Conservation (phyloP, 768 basidiomycete species). For the Suillus clintonianus region DNA sequence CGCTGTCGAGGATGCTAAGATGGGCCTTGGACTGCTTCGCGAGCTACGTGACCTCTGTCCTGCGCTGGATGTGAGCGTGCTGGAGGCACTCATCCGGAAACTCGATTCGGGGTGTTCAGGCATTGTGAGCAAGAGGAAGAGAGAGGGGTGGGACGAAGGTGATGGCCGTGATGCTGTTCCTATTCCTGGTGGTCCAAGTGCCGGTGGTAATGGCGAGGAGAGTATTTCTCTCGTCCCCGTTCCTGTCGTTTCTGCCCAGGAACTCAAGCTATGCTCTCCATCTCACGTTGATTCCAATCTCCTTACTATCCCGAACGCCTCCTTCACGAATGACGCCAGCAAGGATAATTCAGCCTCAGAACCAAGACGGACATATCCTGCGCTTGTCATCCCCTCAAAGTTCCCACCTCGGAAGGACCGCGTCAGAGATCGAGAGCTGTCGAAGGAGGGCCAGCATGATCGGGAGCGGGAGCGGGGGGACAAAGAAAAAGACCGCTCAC, state of each 20-base stretch:
- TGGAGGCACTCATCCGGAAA: background rate
- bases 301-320: background rate
- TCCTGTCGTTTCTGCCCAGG: background rate
- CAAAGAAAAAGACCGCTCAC: slow-evolving; percentile 9
- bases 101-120: background rate
- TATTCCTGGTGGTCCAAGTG: background rate
- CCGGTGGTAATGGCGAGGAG: background rate
- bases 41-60: slow-evolving; percentile 18
- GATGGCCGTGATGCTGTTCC: background rate
- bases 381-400: background rate
- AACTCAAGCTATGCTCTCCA: background rate
- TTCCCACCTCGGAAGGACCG: background rate
- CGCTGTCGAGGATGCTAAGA: slow-evolving; percentile 48
- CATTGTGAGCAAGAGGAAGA: background rate
- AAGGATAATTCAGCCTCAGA: background rate
- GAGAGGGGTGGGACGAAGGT: slow-evolving; percentile 1
- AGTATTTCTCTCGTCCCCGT: background rate
- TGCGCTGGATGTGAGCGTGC: slow-evolving; percentile 3
- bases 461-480: background rate
- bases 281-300: background rate
- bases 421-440: background rate
- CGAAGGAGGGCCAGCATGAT: background rate
- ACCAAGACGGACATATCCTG: background rate
- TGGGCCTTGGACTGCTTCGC: slow-evolving; percentile 46
- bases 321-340: background rate